Evolutionary conservation across 2,329 filamentous ascomycete genomes (phyloP).

Genomic region (Talaromyces amestolkiae): DNA sequence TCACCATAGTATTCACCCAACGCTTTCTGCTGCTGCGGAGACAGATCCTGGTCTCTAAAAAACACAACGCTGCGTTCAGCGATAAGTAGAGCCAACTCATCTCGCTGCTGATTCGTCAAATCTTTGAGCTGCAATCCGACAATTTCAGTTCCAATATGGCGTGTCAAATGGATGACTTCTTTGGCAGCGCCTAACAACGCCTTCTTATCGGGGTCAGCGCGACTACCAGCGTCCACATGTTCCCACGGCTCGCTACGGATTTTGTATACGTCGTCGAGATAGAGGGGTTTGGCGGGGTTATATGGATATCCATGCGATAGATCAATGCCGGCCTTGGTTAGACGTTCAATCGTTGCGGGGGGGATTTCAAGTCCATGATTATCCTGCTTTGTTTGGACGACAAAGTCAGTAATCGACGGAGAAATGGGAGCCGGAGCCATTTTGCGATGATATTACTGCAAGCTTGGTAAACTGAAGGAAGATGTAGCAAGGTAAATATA

Average conservation of each 20-base stretch:
- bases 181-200: constrained; percentile 60
- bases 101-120: constrained; percentile 57
- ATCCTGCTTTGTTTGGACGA: constrained; percentile 59
- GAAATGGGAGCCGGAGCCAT: constrained; percentile 63
- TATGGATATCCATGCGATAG: constrained; percentile 70
- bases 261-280: constrained; percentile 66
- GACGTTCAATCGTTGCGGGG: constrained; percentile 53
- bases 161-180: constrained; percentile 61
- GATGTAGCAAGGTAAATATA: neutral
- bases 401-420: constrained; percentile 62
- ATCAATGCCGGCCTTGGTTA: constrained; percentile 68
- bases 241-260: constrained; percentile 59
- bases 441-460: neutral
- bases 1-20: constrained; percentile 64
- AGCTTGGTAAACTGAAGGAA: neutral
- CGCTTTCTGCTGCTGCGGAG: constrained; percentile 62
- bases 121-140: constrained; percentile 63
- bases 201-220: constrained; percentile 65
- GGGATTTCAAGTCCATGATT: constrained; percentile 57
- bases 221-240: constrained; percentile 60
- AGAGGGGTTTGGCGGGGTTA: constrained; percentile 64
- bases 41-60: constrained; percentile 61
- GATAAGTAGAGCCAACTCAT: constrained; percentile 62
- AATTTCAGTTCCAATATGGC: constrained; percentile 64
- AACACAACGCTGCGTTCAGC: constrained; percentile 66